A percentile compares a stretch with the other conserved stretches of the same genome.
Evolutionary conservation across 2,329 filamentous ascomycete species (phyloP).

Genomic region (Penicillium griseofulvum): DNA sequence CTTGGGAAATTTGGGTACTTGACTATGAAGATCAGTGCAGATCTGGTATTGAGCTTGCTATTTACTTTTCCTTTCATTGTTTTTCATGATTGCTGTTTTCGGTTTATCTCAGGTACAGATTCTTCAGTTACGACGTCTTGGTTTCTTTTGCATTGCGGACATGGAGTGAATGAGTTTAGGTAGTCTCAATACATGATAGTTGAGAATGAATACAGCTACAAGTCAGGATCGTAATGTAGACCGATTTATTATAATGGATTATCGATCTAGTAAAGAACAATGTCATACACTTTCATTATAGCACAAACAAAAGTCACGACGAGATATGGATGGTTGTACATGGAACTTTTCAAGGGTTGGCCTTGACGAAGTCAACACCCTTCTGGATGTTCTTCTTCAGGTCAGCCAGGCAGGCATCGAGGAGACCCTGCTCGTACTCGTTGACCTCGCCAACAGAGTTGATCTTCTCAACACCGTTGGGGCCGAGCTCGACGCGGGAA

Average conservation of each 20-base stretch:
- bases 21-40: neutral
- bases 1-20: slow-evolving; percentile 1
- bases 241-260: neutral
- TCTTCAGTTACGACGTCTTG: neutral
- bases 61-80: neutral
- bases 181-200: neutral
- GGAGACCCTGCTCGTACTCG: slow-evolving; percentile 80
- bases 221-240: neutral
- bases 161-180: neutral
- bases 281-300: slow-evolving; percentile 11
- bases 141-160: neutral
- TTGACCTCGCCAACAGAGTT: slow-evolving; percentile 81
- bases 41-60: neutral
- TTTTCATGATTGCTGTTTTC: neutral
- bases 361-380: slow-evolving; percentile 63
- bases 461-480: slow-evolving; percentile 94
- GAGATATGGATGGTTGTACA: slow-evolving; percentile 15
- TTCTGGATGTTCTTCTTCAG: slow-evolving; percentile 81
- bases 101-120: neutral
- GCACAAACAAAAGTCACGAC: slow-evolving; percentile 7
- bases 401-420: slow-evolving; percentile 76
- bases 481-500: slow-evolving; percentile 91
- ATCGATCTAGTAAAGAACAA: slow-evolving; percentile 6
- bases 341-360: slow-evolving; percentile 48
- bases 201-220: neutral